Evolutionary conservation across 2,329 filamentous ascomycete species (phyloP), one percentile per base, ranked within the genome.

Genomic region (Phoma sp.): DNA sequence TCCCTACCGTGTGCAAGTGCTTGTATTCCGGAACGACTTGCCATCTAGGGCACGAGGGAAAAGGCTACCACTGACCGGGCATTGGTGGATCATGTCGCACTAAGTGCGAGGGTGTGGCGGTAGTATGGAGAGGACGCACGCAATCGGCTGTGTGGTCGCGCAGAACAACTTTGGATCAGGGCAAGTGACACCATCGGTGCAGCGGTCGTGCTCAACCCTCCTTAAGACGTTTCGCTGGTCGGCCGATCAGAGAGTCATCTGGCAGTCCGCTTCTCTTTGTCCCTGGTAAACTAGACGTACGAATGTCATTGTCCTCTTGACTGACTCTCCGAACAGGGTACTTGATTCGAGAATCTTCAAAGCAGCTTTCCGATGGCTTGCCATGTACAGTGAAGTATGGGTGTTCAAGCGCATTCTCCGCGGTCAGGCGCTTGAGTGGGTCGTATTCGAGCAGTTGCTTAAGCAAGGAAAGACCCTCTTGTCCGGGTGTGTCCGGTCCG

Each of bases 261-360:
- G 89, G 90, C 36, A 96, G 71, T 0, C 90, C 94, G 61, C 89
- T 94, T 56, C 93, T 82, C 79, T 98, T 98, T 0, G 93, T 96
- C 0, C 94, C 95, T 0, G 94, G 92, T 32, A 97, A 76, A 74
- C 92, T 96, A 38, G 88, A 88, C 0, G 91, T 93, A n/a, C 91
- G 83, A 52, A 98, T 97, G 75, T 98, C 95, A 67, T 96, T 96
- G 72, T 97, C 92, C 69, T 99, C 95, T 67, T 96, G 89, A 66
- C 90, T 96, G 36, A 99, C 93, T 43, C 94, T 85, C 7, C 95
- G 84, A 69, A 92, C 88, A 0, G 95, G 95, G 74, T 99, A 99
- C 69, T 95, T 91, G 60, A 87, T 87, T 76, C 92, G 91, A 47
- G 92, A 83, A 0, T 93, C 92, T 69, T 96, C 92, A 65, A 99